Percentiles rank a stretch among this genome's conserved stretches.
Conservation (phyloP, 2,329 filamentous ascomycete genomes). For the Cytospora piceicola region DNA sequence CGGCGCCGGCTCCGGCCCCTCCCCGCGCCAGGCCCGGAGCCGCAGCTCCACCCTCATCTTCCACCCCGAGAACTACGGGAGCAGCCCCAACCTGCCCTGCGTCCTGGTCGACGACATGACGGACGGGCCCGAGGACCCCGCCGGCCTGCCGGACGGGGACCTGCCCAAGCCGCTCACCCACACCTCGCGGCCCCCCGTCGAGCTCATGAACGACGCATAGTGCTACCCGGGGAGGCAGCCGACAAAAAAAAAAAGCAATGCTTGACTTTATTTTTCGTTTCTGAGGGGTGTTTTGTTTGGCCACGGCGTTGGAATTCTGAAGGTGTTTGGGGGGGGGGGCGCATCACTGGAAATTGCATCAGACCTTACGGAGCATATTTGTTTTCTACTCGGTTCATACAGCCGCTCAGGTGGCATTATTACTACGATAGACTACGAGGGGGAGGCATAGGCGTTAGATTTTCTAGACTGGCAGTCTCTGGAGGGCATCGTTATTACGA, state of each 20-base stretch:
- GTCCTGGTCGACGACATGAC: slow-evolving; percentile 72
- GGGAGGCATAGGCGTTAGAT: slow-evolving; percentile 6
- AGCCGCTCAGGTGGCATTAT: slow-evolving; percentile 10
- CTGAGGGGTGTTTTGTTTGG: slow-evolving; percentile 13
- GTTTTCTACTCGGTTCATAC: slow-evolving; percentile 15
- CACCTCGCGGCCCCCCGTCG: slow-evolving; percentile 66
- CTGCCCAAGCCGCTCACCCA: slow-evolving; percentile 59
- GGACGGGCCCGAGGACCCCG: slow-evolving; percentile 51
- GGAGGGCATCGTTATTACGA: not conserved
- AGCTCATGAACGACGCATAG: slow-evolving; percentile 59
- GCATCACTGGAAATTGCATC: slow-evolving; percentile 18
- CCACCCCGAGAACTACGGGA: slow-evolving; percentile 60
- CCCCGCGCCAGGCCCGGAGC: slow-evolving; percentile 47
- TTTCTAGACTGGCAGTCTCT: slow-evolving; percentile 1
- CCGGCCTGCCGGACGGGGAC: slow-evolving; percentile 46
- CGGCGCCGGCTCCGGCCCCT: slow-evolving; percentile 26
- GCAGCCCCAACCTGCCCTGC: slow-evolving; percentile 61
- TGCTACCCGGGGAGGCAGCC: too few species aligned
- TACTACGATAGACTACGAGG: slow-evolving; percentile 8
- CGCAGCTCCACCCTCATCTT: slow-evolving; percentile 70
- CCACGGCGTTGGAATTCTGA: slow-evolving; percentile 13
- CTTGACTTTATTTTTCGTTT: slow-evolving; percentile 5
- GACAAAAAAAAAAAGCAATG: not conserved
- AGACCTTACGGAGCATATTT: slow-evolving; percentile 30
- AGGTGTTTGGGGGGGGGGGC: slow-evolving; percentile 10